phyloP scores from a whole-genome alignment of 768 basidiomycete genomes.

The Pisolithus orientalis region DNA sequence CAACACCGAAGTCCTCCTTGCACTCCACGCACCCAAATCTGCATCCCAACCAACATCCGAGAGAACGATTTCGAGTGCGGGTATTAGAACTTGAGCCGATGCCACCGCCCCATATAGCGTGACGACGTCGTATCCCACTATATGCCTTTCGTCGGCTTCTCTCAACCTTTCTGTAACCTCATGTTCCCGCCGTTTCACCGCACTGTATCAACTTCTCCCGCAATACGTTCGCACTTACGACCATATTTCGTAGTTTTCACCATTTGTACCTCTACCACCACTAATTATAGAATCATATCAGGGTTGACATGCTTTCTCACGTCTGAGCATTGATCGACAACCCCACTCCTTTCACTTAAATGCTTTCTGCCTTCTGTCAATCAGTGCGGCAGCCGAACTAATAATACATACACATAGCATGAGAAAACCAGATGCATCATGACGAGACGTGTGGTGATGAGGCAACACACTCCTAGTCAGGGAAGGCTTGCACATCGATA shows the following conservation, averaged over 20 bases:
- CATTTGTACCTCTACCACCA: constrained; percentile 18
- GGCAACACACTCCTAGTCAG: too few relatives aligned
- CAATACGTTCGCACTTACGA: constrained; percentile 8
- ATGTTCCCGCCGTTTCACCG: neutral
- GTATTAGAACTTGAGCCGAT: constrained; percentile 20
- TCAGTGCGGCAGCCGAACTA: too few relatives aligned
- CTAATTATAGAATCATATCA: constrained; percentile 8
- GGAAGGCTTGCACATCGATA: too few relatives aligned
- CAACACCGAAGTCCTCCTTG: constrained; percentile 59
- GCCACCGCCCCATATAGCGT: neutral
- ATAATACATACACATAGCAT: too few relatives aligned
- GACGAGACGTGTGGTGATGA: too few relatives aligned
- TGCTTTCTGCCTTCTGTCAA: too few relatives aligned
- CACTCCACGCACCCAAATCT: constrained; percentile 43
- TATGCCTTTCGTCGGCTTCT: constrained; percentile 1
- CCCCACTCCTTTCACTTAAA: too few relatives aligned
- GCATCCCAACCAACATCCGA: constrained; percentile 10
- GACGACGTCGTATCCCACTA: constrained; percentile 2
- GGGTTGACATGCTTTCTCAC: neutral
- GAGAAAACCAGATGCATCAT: too few relatives aligned
- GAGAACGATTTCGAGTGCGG: constrained; percentile 11
- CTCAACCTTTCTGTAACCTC: neutral
- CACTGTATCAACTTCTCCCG: constrained; percentile 16
- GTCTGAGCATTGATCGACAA: neutral
- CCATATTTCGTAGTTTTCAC: neutral